Conservation (phyloP, 2,329 filamentous ascomycete species). For the Arthroderma sp. region DNA sequence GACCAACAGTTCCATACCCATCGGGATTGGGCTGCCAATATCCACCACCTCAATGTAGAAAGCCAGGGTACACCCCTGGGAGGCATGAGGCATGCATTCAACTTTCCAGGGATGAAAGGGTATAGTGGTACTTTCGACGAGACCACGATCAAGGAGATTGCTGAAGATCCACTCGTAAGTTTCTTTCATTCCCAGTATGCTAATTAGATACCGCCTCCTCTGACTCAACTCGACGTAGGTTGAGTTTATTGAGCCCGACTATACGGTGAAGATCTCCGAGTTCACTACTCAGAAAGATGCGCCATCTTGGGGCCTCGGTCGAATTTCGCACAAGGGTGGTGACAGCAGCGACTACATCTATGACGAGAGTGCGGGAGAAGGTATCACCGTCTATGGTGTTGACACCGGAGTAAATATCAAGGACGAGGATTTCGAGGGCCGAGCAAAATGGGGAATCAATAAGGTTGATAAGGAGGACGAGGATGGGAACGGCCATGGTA, state of each 20-base stretch:
- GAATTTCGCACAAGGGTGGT: constrained; percentile 19
- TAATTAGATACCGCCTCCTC: too few species aligned
- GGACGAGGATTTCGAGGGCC: constrained; percentile 24
- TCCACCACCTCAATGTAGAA: background rate
- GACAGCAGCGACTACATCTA: constrained; percentile 21
- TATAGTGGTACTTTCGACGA: constrained; percentile 10
- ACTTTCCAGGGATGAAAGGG: constrained; percentile 7
- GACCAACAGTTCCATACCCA: constrained; percentile 3
- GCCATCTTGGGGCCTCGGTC: constrained; percentile 23
- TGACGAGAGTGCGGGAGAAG: constrained; percentile 22
- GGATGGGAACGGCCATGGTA: constrained; percentile 25
- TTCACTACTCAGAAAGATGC: constrained; percentile 12
- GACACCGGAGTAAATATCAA: constrained; percentile 25
- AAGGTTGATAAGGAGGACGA: constrained; percentile 12
- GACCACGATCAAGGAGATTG: constrained; percentile 5
- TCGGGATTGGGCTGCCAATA: constrained; percentile 1
- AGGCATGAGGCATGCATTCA: constrained; percentile 6
- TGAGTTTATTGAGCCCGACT: constrained; percentile 8
- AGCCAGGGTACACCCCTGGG: background rate
- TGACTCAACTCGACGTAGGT: constrained; percentile 3
- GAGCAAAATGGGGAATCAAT: constrained; percentile 24
- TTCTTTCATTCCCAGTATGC: background rate
- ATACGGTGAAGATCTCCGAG: background rate
- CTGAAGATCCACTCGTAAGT: constrained; percentile 3
- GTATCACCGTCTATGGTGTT: constrained; percentile 24